Base-by-base conservation (phyloP, 768 basidiomycete species). In the Hemileccinum rubropunctum region DNA sequence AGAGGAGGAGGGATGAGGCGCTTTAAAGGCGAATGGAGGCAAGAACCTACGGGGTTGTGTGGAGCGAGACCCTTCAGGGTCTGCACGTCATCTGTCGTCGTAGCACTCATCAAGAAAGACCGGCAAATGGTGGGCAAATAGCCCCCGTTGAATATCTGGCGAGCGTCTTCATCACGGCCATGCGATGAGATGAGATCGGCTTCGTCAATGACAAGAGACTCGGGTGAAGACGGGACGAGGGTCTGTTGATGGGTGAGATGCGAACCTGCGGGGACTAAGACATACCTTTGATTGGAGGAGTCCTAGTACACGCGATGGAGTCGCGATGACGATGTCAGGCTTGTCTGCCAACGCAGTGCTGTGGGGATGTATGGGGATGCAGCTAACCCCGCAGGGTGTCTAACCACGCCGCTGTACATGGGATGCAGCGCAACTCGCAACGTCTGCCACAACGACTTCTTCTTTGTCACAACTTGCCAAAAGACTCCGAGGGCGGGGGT, bases 171-270 rank as follows among this genome's bases (percentile, higher is more conserved):
- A 53, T 94, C 88, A 57, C 98, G 92, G 3, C 97, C 97, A 64
- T 98, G 98, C 0, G 95, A 98, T 17, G 98, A 77, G 45, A 99
- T 89, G 32, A 98, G 81, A 65, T 98, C 97, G 20, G 97, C 97
- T 71, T 99, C 97, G 65, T 99, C 97, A 50, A 99, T 95, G 23
- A 95, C 88, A 14, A 99, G 81, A 5, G 89, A 88, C 40, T 92
- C 88, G 27, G 98, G 71, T 1, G 79, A 75, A 12, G 77, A 61
- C 0, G 93, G 71, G 3, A 75, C 77, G 8, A 98, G 73, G 0
- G 82, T 73, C 88, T 91, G 51, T 1, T 26, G 32, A 20, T 20
- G 7, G n/a, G 33, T 68, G 15, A 53, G 52, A 34, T 1, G 3
- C 36, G 14, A 42, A 18, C 5, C 9, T 3, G 1, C n/a, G n/a